Evolutionary conservation across 306 rosid species (phyloP).

Genomic region (Aeschynomene evenia): DNA sequence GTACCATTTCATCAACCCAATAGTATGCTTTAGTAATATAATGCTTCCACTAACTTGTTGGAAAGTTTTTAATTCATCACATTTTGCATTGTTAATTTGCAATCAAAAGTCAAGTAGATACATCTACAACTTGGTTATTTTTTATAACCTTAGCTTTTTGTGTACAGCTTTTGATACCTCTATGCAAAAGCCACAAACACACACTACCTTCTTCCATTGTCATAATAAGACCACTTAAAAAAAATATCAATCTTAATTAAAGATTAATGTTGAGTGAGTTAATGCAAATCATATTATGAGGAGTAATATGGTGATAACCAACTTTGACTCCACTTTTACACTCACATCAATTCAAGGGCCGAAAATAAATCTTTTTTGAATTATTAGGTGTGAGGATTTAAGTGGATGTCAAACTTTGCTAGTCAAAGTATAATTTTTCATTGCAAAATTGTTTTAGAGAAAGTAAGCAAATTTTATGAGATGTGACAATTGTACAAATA

Average conservation of each 20-base stretch:
- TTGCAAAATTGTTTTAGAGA: neutral
- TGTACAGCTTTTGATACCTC: neutral
- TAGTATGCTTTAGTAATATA: conserved; percentile 23
- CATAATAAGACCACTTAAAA: too few species aligned
- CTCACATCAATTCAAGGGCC: too few species aligned
- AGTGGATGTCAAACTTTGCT: too few species aligned
- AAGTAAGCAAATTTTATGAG: neutral
- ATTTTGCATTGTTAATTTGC: conserved; percentile 14
- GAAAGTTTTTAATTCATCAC: conserved; percentile 24
- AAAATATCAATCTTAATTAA: neutral
- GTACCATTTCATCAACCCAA: conserved; percentile 35
- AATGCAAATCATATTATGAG: too few species aligned
- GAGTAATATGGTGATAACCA: too few species aligned
- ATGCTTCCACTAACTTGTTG: conserved; percentile 33
- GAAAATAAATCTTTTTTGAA: too few species aligned
- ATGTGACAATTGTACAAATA: too few species aligned
- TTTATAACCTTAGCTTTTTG: neutral
- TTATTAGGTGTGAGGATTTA: too few species aligned
- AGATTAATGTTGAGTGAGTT: neutral
- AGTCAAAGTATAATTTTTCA: too few species aligned
- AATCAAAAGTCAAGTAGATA: conserved; percentile 16
- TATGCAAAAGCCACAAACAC: neutral
- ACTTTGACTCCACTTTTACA: too few species aligned
- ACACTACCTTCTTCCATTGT: too few species aligned
- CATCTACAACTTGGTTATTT: conserved; percentile 7